Base-by-base conservation (phyloP, 768 basidiomycete species). In the Suillus clintonianus region DNA sequence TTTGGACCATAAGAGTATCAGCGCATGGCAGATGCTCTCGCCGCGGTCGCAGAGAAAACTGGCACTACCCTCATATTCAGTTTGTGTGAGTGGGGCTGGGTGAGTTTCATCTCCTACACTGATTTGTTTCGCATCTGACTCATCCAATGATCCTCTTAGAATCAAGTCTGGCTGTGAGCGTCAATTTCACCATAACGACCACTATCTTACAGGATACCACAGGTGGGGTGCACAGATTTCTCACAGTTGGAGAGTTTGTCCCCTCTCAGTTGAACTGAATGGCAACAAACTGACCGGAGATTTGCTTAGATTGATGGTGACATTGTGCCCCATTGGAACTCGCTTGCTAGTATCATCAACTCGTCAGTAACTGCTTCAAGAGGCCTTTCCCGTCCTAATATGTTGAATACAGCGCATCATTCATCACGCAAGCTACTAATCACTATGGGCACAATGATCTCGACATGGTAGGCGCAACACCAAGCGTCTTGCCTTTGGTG, bases 71-170 rank as follows among this genome's bases (percentile, higher is more conserved):
- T 89, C 47, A 70, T 87, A 13, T 86, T 86, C 60, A 88, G 87
- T 41, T 71, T 89, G 32, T 89, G 88, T 68, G 79, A 89, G 73
- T 89, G 88, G 88, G 88, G 88, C 37, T 77, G 82, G 72, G 88
- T 89, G 64, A 71, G 82, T 74, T 32, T 64, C 50, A 61, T 32
- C 27, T 43, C 6, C 30, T 39, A 5, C 10, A 54, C 14, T 17
- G 51, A 53, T 53, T 37, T 7, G 24, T 50, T 17, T 17, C 11
- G 5, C 55, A 36, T 50, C 3, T 39, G 39, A 62, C n/a, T 56
- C 39, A 17, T 27, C 17, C 36, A 27, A 43, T 11, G 32, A 34
- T n/a, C 55, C n/a, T 22, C 27, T 43, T 61, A 86, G 85, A 80
- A 77, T 67, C 82, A 87, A 76, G 85, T 86, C 5, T 88, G 86